Percentiles rank a stretch among this genome's conserved stretches.
Conservation (phyloP, 768 basidiomycete genomes). For the Chlorophyllum brunneum region DNA sequence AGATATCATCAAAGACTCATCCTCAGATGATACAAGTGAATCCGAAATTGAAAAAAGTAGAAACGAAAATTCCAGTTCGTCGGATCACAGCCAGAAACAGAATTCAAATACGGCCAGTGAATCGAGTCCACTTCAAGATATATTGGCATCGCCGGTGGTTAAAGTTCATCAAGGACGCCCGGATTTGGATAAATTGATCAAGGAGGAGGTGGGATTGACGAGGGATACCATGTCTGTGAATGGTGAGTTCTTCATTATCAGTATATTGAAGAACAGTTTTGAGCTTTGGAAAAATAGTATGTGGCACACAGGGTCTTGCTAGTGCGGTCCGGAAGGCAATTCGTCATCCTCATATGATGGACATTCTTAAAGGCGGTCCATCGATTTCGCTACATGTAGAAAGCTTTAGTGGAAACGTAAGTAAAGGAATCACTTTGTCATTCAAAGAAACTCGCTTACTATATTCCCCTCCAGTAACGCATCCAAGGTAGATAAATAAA, state of each 20-base stretch:
- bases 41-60: background rate
- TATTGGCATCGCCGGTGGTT: background rate
- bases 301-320: slow-evolving; percentile 40
- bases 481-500: no score
- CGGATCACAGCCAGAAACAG: slow-evolving; percentile 15
- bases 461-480: no score
- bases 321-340: slow-evolving; percentile 36
- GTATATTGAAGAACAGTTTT: no score
- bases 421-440: no score
- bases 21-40: slow-evolving; percentile 22
- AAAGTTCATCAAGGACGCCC: slow-evolving; percentile 29
- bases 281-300: slow-evolving; percentile 31
- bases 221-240: slow-evolving; percentile 42
- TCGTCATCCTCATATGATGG: slow-evolving; percentile 30
- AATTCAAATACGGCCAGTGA: slow-evolving; percentile 9
- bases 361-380: slow-evolving; percentile 41
- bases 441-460: no score
- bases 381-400: slow-evolving; percentile 44
- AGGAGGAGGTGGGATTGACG: slow-evolving; percentile 30
- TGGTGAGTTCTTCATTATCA: slow-evolving; percentile 26
- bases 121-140: no score
- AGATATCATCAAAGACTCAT: slow-evolving; percentile 12
- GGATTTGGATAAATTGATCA: slow-evolving; percentile 32
- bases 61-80: no score
- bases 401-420: slow-evolving; percentile 28